These are phyloP conservation scores for Sporothrix globosa DNA, from an alignment of 2,329 filamentous ascomycete species.

Conservation along the genomic window DNA sequence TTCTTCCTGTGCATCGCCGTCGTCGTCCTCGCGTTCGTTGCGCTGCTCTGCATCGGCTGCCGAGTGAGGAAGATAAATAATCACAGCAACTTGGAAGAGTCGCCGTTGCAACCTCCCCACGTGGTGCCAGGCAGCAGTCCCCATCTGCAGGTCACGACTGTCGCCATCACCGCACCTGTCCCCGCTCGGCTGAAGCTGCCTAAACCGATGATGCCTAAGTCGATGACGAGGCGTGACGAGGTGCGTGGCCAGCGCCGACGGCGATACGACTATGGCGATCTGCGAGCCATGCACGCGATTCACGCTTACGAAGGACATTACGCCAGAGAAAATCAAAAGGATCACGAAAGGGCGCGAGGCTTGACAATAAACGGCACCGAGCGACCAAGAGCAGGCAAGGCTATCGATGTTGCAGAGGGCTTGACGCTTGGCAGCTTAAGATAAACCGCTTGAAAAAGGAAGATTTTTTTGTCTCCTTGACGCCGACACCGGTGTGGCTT, in stretches of 20 bases:
- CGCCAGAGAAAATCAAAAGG: neutral
- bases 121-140: constrained; percentile 17
- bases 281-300: neutral
- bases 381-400: neutral
- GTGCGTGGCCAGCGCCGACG: neutral
- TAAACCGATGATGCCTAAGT: constrained; percentile 15
- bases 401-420: neutral
- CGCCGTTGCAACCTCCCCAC: neutral
- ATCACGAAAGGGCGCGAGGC: constrained; percentile 9
- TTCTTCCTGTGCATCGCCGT: constrained; percentile 23
- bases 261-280: neutral
- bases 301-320: neutral
- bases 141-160: constrained; percentile 5
- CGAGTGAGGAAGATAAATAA: neutral
- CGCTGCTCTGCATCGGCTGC: constrained; percentile 19
- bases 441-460: neutral
- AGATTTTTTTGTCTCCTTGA: neutral
- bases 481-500: constrained; percentile 25
- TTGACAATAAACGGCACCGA: neutral
- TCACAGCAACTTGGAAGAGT: neutral
- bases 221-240: constrained; percentile 5
- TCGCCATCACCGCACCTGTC: neutral
- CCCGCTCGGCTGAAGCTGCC: constrained; percentile 8
- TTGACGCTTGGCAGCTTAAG: neutral
- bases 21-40: constrained; percentile 22